Base-by-base conservation (phyloP, 176 grass and related monocot species). In the Paspalum vaginatum region DNA sequence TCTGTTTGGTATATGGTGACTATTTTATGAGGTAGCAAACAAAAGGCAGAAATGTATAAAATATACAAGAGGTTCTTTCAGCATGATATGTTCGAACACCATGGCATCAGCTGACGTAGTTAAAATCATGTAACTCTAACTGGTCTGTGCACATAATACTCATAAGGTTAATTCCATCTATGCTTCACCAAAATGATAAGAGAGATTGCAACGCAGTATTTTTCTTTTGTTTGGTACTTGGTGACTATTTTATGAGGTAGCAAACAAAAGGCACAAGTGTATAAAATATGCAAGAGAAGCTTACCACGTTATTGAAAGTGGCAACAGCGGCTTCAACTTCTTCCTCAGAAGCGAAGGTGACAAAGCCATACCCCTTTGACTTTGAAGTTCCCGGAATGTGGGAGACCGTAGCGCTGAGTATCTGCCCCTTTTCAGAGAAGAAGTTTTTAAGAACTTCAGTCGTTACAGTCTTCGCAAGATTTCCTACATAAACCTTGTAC, bases 401-500 rank as follows among this genome's bases (percentile, higher is more conserved):
- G 10, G 92, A 99, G 25, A 99, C 96, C 0, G 88, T 99, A 14
- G 92, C 96, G 52, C 96, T 92, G 52, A 99, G 88, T 65, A 95
- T 89, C 46, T 95, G 74, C 52, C 96, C 96, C 78, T 93, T 95
- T 46, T 89, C 96, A 72, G 92, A 89, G 58, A 99, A 99, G 88
- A 95, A 95, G 5, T 95, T 91, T 72, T 81, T 86, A 67, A 99
- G 96, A 49, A 93, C 59, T 42, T 99, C 90, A 0, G 88, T 84
- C 10, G 90, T 99, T 27, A 99, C 92, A 11, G 79, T 89, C 71
- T 91, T 99, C 0, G 92, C 92, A 68, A 99, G 86, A 85, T 99
- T 99, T 68, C 90, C 96, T 67, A 99, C 90, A 61, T 99, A 99
- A 86, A 95, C 92, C 86, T 99, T 99, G 72, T 95, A 89, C 14